Percentiles rank a stretch among this genome's conserved stretches.
Evolutionary conservation across 2,329 filamentous ascomycete species (phyloP).

Genomic region (Triangularia verruculosa): DNA sequence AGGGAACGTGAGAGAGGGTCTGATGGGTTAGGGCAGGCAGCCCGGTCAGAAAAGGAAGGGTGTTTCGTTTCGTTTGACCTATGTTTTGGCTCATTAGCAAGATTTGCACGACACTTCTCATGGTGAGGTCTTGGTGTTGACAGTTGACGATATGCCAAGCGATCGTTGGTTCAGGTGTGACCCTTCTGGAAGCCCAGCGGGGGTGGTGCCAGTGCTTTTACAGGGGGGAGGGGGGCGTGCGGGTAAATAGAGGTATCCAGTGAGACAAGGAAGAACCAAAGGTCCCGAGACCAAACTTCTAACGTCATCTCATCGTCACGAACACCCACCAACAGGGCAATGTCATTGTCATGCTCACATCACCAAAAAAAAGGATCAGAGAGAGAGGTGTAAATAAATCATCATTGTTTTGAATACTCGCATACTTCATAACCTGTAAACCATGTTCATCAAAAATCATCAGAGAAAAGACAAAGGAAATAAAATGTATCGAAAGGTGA

Average conservation of each 20-base stretch:
- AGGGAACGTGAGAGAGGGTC: background rate
- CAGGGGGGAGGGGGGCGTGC: background rate
- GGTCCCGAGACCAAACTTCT: background rate
- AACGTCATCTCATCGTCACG: background rate
- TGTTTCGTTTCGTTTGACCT: background rate
- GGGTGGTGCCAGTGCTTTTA: background rate
- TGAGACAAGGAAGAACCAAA: background rate
- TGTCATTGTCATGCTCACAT: background rate
- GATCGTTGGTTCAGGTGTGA: background rate
- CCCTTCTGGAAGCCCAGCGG: background rate
- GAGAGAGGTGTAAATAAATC: background rate
- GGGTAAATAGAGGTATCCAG: background rate
- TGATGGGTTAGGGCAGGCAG: background rate
- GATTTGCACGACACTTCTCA: background rate
- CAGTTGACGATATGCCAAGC: background rate
- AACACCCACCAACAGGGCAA: background rate
- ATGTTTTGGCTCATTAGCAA: background rate
- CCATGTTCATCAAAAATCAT: slow-evolving; percentile 1
- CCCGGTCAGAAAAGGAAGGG: too few species aligned
- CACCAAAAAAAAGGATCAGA: background rate
- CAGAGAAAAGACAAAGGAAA: background rate
- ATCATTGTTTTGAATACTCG: slow-evolving; percentile 2
- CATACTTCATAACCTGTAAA: background rate
- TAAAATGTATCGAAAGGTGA: background rate
- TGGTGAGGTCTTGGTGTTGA: background rate